A percentile compares a stretch with the other conserved stretches of the same genome.
phyloP scores from a whole-genome alignment of 345 rosid genomes.

The Physaria fendleri region DNA sequence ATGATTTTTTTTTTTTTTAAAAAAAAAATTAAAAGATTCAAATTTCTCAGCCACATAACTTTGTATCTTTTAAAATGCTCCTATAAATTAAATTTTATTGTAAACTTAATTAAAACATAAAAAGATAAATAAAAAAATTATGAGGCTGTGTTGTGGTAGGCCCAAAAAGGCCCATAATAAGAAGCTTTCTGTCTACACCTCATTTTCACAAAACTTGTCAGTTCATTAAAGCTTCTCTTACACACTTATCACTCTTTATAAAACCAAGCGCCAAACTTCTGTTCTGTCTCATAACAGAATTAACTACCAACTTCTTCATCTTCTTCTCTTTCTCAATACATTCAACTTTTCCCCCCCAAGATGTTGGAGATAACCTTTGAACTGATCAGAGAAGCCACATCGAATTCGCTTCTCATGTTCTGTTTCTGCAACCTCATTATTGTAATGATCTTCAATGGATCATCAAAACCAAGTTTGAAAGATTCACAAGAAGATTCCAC shows the following conservation, averaged over 20 bases:
- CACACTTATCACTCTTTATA: slow-evolving; percentile 11
- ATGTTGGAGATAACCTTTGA: slow-evolving; percentile 25
- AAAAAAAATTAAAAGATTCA: no score
- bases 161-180: neutral
- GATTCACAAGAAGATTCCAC: slow-evolving; percentile 4
- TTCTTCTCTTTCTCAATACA: neutral
- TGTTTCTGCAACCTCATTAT: slow-evolving; percentile 30
- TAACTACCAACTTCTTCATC: neutral
- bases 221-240: slow-evolving; percentile 4
- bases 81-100: neutral
- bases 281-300: slow-evolving; percentile 1
- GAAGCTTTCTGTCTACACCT: slow-evolving; percentile 26
- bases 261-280: slow-evolving; percentile 1
- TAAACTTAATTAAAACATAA: neutral
- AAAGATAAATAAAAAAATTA: neutral
- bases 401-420: slow-evolving; percentile 33
- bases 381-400: slow-evolving; percentile 20
- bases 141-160: neutral
- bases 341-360: neutral
- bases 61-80: neutral
- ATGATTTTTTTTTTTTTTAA: no score
- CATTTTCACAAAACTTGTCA: slow-evolving; percentile 17
- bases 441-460: slow-evolving; percentile 21
- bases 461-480: slow-evolving; percentile 6
- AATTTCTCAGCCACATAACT: no score